Conservation (phyloP, 306 rosid genomes). For the Delonix regia region DNA sequence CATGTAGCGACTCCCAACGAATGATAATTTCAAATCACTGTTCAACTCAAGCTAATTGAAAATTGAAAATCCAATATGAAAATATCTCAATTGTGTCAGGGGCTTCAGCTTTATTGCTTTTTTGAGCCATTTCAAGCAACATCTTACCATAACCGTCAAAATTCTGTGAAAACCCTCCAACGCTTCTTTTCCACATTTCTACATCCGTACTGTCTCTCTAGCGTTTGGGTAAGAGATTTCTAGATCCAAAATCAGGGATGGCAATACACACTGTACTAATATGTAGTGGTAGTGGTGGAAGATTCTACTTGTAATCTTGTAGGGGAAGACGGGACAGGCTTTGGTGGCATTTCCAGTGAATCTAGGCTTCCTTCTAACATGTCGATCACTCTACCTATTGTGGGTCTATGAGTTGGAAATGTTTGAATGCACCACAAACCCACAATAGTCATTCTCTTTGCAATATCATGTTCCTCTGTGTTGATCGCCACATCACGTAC, state of each 20-base stretch:
- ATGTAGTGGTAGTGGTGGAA: neutral
- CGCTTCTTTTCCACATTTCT: neutral
- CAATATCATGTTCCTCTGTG: slow-evolving; percentile 11
- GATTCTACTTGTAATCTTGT: slow-evolving; percentile 4
- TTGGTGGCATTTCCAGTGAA: slow-evolving; percentile 38
- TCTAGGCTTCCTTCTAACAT: slow-evolving; percentile 38
- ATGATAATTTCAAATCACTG: too few relatives aligned
- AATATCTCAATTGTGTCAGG: too few relatives aligned
- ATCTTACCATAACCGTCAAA: too few relatives aligned
- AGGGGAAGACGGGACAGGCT: slow-evolving; percentile 28
- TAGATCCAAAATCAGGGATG: neutral
- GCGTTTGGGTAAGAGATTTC: neutral
- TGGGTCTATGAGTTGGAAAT: slow-evolving; percentile 30
- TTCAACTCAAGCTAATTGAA: too few relatives aligned
- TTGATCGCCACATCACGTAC: neutral
- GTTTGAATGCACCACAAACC: slow-evolving; percentile 45
- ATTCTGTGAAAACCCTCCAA: neutral
- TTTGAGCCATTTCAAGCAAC: too few relatives aligned
- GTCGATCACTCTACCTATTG: slow-evolving; percentile 40
- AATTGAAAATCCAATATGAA: too few relatives aligned
- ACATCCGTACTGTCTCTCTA: too few relatives aligned
- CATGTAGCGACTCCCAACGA: too few relatives aligned
- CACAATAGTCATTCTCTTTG: slow-evolving; percentile 33
- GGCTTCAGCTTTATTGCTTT: too few relatives aligned
- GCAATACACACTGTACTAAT: too few relatives aligned